A percentile compares a stretch with the other conserved stretches of the same genome.
phyloP scores from a whole-genome alignment of 2,329 filamentous ascomycete species.

The Ascochyta pisi region DNA sequence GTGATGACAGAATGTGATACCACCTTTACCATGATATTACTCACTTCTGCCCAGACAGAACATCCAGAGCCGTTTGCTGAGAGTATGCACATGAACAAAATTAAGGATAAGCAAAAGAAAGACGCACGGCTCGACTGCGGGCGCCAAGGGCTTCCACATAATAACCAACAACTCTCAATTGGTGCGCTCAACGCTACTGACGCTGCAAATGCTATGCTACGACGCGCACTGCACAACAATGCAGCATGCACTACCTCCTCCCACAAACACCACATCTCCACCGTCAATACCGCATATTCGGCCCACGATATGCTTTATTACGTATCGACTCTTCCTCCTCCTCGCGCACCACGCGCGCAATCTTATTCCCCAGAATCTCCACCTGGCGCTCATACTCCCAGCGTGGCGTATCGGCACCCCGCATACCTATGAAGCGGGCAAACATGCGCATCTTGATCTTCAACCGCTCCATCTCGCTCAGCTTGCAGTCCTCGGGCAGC shows the following conservation, averaged over 20 bases:
- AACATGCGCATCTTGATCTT: conserved; percentile 71
- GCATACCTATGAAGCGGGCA: conserved; percentile 75
- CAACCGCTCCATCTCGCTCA: conserved; percentile 50
- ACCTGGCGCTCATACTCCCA: conserved; percentile 55
- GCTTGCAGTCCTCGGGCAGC: conserved; percentile 26
- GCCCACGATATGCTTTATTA: conserved; percentile 22
- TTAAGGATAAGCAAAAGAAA: too few relatives aligned
- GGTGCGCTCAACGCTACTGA: background rate
- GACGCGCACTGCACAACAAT: conserved; percentile 2
- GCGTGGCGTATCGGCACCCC: conserved; percentile 64
- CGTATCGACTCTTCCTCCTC: conserved; percentile 23
- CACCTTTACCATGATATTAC: background rate
- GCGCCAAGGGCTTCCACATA: too few relatives aligned
- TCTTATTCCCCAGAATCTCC: conserved; percentile 38
- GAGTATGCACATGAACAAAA: too few relatives aligned
- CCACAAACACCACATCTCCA: background rate
- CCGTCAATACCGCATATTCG: conserved; percentile 7
- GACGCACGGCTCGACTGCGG: too few relatives aligned
- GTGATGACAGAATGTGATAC: background rate
- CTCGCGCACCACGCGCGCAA: conserved; percentile 30
- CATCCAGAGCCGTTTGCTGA: too few relatives aligned
- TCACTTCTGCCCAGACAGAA: too few relatives aligned
- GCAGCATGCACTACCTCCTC: background rate
- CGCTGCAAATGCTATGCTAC: background rate
- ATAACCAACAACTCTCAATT: background rate